Conservation (phyloP, 805 yeast genomes). For the Cyberlindnera japonica region DNA sequence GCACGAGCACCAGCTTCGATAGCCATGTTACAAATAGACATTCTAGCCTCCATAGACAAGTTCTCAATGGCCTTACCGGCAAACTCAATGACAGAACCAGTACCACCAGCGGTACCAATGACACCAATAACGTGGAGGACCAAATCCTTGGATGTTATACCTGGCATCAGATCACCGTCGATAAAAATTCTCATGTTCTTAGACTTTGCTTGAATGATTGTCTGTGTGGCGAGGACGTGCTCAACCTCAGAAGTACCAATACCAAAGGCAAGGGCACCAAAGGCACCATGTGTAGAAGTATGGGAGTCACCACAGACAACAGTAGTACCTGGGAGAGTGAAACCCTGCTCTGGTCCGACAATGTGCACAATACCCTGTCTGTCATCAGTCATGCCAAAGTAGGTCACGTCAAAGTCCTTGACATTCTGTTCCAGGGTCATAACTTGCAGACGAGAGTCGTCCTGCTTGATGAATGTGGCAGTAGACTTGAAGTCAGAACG, state of each 20-base stretch:
- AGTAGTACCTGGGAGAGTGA: slow-evolving; percentile 97
- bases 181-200: slow-evolving; percentile 92
- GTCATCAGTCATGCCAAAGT: slow-evolving; percentile 89
- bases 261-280: slow-evolving; percentile 96
- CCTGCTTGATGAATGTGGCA: slow-evolving; percentile 79
- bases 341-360: slow-evolving; percentile 99
- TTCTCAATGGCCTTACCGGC: slow-evolving; percentile 92
- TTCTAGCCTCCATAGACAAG: slow-evolving; percentile 94
- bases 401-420: slow-evolving; percentile 81
- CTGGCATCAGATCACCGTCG: slow-evolving; percentile 78
- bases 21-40: slow-evolving; percentile 99
- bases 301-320: slow-evolving; percentile 99
- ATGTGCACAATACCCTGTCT: slow-evolving; percentile 99
- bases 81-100: slow-evolving; percentile 94
- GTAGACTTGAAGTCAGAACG: slow-evolving; percentile 72
- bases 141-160: slow-evolving; percentile 94
- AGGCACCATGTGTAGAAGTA: slow-evolving; percentile 98
- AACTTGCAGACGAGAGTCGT: slow-evolving; percentile 90
- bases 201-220: slow-evolving; percentile 89
- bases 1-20: slow-evolving; percentile 99
- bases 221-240: slow-evolving; percentile 97
- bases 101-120: slow-evolving; percentile 99
- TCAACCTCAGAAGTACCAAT: slow-evolving; percentile 99
- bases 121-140: slow-evolving; percentile 92
- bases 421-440: slow-evolving; percentile 91